Evolutionary conservation across 2,329 filamentous ascomycete genomes (phyloP), one percentile per base, ranked within the genome.

Genomic region (Colletotrichum sp.): DNA sequence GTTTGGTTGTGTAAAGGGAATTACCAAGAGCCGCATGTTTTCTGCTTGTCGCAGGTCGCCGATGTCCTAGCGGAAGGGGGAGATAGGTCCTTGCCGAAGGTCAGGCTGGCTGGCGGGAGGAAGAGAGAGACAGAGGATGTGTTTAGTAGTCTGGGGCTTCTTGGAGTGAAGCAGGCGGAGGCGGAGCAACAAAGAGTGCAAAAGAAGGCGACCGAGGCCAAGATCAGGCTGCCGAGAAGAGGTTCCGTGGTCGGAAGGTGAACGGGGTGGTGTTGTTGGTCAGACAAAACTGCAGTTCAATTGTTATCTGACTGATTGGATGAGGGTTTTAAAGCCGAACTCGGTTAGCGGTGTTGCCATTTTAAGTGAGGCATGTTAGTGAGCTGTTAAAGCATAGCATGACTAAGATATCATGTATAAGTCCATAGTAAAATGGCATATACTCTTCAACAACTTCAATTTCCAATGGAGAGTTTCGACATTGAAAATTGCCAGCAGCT

Each of bases 11-110:
- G 65, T 64, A 28, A 70, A 63, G 60, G 52, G 52, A 34, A 28
- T 68, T 71, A 76, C 74, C 71, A 76, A 74, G 74, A 76, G 71
- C 28, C 74, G 71, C 74, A 76, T 76, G 15, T 30, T 75, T 61
- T 24, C 43, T 52, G 43, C 43, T 52, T 7, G 6, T 52, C 71
- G 60, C 48, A 66, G 32, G 66, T 76, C 74, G 74, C 55, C 71
- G 60, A 71, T 30, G 32, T 71, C 66, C 66, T 71, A 16, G 21
- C 2, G 64, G 55, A 57, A 16, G 57, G 16, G 24, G 9, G 15
- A 39, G 36, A 16, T 30, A 36, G 8, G 52, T 39, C 32, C 18
- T 57, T 16, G 52, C 21, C 36, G 59, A 36, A 21, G n/a, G 59
- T 21, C 18, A 32, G 59, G 43, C 43, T 52, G 43, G 28, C 28